Evolutionary conservation across 345 rosid genomes (phyloP), one percentile per base, ranked within the genome.

Genomic region (Populus tremula): DNA sequence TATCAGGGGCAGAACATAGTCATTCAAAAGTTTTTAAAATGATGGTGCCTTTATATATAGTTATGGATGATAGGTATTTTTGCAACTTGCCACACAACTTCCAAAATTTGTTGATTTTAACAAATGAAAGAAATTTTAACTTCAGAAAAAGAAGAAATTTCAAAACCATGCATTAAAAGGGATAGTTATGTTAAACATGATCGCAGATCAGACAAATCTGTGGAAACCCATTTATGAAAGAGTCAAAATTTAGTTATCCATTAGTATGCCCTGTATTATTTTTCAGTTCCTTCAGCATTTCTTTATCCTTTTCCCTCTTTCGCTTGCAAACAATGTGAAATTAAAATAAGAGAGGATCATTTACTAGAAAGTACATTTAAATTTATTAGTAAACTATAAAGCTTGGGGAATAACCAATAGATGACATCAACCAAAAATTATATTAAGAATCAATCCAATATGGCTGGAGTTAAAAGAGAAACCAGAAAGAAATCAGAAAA

Each of bases 401-500:
- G 63, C 33, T 63, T 68, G 62, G 39, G 47, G 41, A 10, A 35
- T 50, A 62, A 62, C 43, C 71, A 35, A 16, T 23, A 27, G 29
- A 41, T n/a, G 39, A 56, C 35, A 62, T 47, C 50, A 6, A 33
- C 12, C 18, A 50, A 50, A 67, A 6, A 21, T 36, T 27, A 20
- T 49, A 27, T 23, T 17, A 31, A 17, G 33, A 27, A 70, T 31
- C 33, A 36, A 23, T 38, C 25, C 49, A 8, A 1, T 38, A 14
- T 47, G 53, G 18, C 16, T 47, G 53, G 16, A 47, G 5, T 47
- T 47, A 47, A 61, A 62, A 25, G 27, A 31, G 50, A 80, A 61
- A 78, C 71, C 50, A 67, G 61, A 67, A 35, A 62, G 29, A 41
- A 62, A 56, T 63, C 50, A 20, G 69, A n/a, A n/a, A 38, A 64